These are phyloP conservation scores for Chalciporus pseudorubinellus DNA, from an alignment of 768 basidiomycete genomes.

Conservation along the genomic window DNA sequence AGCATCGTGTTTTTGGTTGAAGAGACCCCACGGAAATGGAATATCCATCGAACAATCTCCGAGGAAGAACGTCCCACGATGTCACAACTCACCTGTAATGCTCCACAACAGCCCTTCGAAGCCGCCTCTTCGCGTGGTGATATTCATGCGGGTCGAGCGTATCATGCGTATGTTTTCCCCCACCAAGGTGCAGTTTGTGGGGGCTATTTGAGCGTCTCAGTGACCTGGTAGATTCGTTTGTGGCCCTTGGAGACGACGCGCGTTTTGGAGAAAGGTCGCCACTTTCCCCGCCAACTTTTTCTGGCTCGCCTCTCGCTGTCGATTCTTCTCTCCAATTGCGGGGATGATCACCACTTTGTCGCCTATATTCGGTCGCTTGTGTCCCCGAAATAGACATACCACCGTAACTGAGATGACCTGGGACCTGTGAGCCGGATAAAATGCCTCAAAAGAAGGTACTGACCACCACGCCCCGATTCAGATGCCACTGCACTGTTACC, in stretches of 20 bases:
- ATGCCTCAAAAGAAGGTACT: neutral
- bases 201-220: neutral
- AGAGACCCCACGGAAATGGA: no score
- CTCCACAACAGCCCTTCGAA: conserved; percentile 82
- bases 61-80: neutral
- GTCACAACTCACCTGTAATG: conserved; percentile 62
- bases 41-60: neutral
- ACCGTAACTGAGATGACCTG: neutral
- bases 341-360: neutral
- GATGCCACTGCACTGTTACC: conserved; percentile 4
- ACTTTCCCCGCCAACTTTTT: neutral
- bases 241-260: neutral
- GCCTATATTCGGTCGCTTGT: neutral
- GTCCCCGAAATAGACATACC: neutral
- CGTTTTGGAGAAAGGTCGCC: neutral
- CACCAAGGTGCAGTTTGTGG: neutral
- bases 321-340: neutral
- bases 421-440: neutral
- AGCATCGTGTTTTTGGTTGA: conserved; percentile 6
- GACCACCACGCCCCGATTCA: conserved; percentile 14
- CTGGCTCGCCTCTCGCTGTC: neutral
- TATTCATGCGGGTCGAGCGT: conserved; percentile 76
- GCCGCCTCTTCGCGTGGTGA: conserved; percentile 74
- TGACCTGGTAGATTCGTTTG: neutral
- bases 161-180: neutral